Base-by-base conservation (phyloP, 176 grass and related monocot species). In the Cenchrus fungigraminus region DNA sequence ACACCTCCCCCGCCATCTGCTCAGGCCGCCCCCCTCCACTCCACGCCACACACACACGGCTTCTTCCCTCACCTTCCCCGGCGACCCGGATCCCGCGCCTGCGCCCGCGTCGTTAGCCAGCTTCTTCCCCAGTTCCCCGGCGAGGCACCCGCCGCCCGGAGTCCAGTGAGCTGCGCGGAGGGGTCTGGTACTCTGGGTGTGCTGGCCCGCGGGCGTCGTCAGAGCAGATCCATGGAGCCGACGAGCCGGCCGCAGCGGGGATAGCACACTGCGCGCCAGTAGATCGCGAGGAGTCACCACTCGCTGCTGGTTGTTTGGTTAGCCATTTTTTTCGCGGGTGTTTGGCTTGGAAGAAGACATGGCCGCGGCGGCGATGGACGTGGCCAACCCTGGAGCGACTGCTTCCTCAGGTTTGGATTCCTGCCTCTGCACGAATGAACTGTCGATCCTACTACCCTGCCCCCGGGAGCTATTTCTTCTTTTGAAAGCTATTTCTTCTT, bases 351-450 rank as follows among this genome's bases (percentile, higher is more conserved):
- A 40, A 1, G 16, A 13, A 1, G 37, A 3, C 3, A 71, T 87
- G 80, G 81, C 89, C 1, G 76, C 85, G 5, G 76, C 81, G 70
- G 76, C 81, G 70, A 71, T 84, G 89, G 63, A 76, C 22, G 79
- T 47, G 34, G 17, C 55, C 8, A 81, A 77, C 60, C 13, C 54
- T 28, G 76, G 12, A 6, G 56, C 43, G 59, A 73, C 58, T 32
- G 65, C 79, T 12, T 54, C 0, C 54, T 4, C 85, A 91, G 89
- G 89, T 91, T 77, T n/a, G 89, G 76, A 43, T 80, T 77, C 76
- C 17, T 44, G 79, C 22, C 51, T 58, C 60, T 37, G 0, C 20
- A 43, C 22, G 29, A 25, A 22, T 34, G 29, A 25, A 22, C 22
- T 37, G 46, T 71, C 7, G 11, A 6, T 10, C 56, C 2, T 7